A percentile compares a stretch with the other conserved stretches of the same genome.
Conservation (phyloP, 441 rosid species). For the Metrosideros polymorpha region DNA sequence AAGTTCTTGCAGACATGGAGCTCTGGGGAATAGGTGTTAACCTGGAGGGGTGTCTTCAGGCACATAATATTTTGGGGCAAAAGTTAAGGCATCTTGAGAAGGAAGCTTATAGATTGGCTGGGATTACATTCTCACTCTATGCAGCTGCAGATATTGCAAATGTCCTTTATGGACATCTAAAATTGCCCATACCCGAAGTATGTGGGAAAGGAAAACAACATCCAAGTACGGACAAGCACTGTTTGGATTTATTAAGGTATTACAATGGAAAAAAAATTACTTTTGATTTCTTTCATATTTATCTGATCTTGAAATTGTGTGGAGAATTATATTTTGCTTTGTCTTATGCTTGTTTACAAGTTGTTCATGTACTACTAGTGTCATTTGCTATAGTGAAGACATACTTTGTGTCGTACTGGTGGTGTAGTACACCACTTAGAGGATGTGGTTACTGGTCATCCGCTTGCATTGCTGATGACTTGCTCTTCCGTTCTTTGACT, state of each 20-base stretch:
- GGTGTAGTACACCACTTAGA: background rate
- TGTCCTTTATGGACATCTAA: constrained; percentile 73
- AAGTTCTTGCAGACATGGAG: constrained; percentile 96
- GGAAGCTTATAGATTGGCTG: constrained; percentile 81
- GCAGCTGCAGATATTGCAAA: constrained; percentile 89
- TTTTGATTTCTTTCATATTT: background rate
- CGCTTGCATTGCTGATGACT: background rate
- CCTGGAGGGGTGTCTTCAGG: constrained; percentile 82
- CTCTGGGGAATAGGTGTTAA: constrained; percentile 93
- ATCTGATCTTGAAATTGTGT: background rate
- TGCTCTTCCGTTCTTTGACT: background rate
- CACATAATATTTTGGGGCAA: constrained; percentile 61
- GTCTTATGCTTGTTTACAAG: background rate
- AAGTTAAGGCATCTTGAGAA: constrained; percentile 77
- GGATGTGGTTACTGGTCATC: background rate
- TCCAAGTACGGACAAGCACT: constrained; percentile 92
- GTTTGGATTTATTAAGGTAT: constrained; percentile 87
- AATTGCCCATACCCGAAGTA: constrained; percentile 68
- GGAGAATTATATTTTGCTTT: background rate
- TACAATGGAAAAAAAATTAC: background rate
- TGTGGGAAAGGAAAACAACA: constrained; percentile 69
- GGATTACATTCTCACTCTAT: constrained; percentile 73
- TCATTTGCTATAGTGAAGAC: background rate
- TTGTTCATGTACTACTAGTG: background rate
- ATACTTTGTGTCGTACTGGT: background rate